phyloP scores from a whole-genome alignment of 257 asterid species.

The Lycium ferocissimum region DNA sequence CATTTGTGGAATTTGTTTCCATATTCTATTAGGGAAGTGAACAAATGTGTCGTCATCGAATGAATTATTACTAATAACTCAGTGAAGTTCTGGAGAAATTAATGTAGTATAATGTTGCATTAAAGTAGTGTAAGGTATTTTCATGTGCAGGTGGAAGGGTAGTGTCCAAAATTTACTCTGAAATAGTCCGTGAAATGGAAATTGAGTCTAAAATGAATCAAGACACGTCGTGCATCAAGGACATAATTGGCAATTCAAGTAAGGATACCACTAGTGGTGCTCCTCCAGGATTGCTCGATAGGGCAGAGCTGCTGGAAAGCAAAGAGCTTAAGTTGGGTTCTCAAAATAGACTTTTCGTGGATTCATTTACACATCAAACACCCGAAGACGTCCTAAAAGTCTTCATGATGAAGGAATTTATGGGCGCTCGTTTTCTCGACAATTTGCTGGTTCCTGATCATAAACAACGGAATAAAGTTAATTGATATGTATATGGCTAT shows the following conservation, averaged over 20 bases:
- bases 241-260: too few relatives aligned
- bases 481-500: too few relatives aligned
- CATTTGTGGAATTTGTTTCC: too few relatives aligned
- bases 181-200: slow-evolving; percentile 1
- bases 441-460: slow-evolving; percentile 41
- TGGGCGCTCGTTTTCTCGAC: slow-evolving; percentile 39
- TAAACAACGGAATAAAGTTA: neutral
- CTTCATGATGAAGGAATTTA: slow-evolving; percentile 49
- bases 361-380: slow-evolving; percentile 25
- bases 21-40: too few relatives aligned
- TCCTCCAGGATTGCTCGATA: too few relatives aligned
- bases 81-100: neutral
- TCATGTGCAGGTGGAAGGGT: slow-evolving; percentile 42
- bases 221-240: too few relatives aligned
- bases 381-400: slow-evolving; percentile 47
- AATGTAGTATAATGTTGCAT: too few relatives aligned
- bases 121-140: neutral
- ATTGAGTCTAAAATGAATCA: too few relatives aligned
- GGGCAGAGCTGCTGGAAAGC: too few relatives aligned
- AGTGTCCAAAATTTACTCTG: slow-evolving; percentile 37
- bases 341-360: neutral
- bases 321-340: slow-evolving; percentile 16
- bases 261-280: too few relatives aligned
- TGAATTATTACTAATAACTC: neutral
- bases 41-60: neutral